A percentile compares a stretch with the other conserved stretches of the same genome.
These are phyloP conservation scores for Claviceps arundinis DNA, from an alignment of 2,329 filamentous ascomycete genomes.

Conservation along the genomic window DNA sequence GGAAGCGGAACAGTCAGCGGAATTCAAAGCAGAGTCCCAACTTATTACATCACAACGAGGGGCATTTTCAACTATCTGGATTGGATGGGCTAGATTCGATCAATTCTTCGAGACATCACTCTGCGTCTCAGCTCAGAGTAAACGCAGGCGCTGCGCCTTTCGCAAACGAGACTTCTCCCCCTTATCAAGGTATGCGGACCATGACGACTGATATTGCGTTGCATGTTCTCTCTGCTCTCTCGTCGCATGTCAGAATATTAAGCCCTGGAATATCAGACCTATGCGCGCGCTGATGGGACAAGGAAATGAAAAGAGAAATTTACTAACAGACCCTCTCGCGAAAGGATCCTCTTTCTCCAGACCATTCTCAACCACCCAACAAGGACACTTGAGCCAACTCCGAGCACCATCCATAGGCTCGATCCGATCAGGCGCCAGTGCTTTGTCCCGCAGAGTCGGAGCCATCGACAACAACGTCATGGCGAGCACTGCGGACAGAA, in stretches of 20 bases:
- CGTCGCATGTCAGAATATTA: not conserved
- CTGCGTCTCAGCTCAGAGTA: not conserved
- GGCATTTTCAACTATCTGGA: slow-evolving; percentile 2
- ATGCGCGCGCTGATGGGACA: not conserved
- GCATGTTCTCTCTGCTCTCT: not conserved
- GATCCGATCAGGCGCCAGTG: slow-evolving; percentile 19
- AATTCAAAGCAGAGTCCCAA: slow-evolving; percentile 13
- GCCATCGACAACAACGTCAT: slow-evolving; percentile 29
- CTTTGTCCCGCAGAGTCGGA: slow-evolving; percentile 21
- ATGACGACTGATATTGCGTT: not conserved
- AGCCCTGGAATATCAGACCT: not conserved
- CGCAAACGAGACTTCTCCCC: not conserved
- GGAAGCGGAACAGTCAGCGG: slow-evolving; percentile 17
- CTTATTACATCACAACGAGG: slow-evolving; percentile 4
- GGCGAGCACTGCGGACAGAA: slow-evolving; percentile 48
- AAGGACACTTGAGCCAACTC: slow-evolving; percentile 14
- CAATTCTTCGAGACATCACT: not conserved
- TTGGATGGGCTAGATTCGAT: not conserved
- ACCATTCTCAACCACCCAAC: slow-evolving; percentile 15
- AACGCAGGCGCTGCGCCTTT: slow-evolving; percentile 1
- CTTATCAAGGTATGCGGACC: slow-evolving; percentile 4
- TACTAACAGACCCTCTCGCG: not conserved
- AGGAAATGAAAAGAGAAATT: not conserved
- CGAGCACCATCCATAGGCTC: slow-evolving; percentile 22
- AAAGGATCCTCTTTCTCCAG: not conserved